Evolutionary conservation across 2,329 filamentous ascomycete genomes (phyloP).

Genomic region (Trichophyton schoenleinii): DNA sequence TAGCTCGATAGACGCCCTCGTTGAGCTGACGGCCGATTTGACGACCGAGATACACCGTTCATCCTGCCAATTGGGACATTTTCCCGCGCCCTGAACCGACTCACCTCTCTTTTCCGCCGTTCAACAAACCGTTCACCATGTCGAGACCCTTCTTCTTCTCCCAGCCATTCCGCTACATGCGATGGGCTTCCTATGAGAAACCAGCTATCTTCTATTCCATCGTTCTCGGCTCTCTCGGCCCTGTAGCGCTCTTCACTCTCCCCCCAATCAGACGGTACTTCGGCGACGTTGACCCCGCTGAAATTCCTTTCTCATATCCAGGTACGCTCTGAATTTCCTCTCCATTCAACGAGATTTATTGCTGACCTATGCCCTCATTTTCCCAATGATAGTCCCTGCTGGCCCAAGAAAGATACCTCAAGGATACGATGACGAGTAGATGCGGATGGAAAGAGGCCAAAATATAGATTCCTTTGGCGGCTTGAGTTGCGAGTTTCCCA

Average conservation of each 20-base stretch:
- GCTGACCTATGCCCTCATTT: slow-evolving; percentile 7
- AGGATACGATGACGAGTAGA: slow-evolving; percentile 34
- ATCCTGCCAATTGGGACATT: neutral
- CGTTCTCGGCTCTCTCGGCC: slow-evolving; percentile 60
- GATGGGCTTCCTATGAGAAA: slow-evolving; percentile 77
- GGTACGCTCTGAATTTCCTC: slow-evolving; percentile 46
- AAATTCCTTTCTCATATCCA: slow-evolving; percentile 82
- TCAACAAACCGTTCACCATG: slow-evolving; percentile 23
- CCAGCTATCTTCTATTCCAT: slow-evolving; percentile 86
- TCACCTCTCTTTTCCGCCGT: no score
- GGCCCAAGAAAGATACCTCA: slow-evolving; percentile 35
- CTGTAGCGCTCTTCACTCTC: slow-evolving; percentile 54
- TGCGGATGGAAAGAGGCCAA: neutral
- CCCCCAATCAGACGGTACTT: slow-evolving; percentile 61
- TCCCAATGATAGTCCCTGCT: slow-evolving; percentile 28
- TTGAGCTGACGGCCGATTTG: neutral
- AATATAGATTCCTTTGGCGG: neutral
- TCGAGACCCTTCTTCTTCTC: slow-evolving; percentile 68
- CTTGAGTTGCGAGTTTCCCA: neutral
- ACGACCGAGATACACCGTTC: neutral
- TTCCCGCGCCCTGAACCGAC: neutral
- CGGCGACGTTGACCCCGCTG: slow-evolving; percentile 59
- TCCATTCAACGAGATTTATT: neutral
- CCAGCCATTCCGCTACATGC: slow-evolving; percentile 68
- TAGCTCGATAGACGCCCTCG: neutral